Percentiles rank a stretch among this genome's conserved stretches.
These are phyloP conservation scores for Cutaneotrichosporon arboriforme DNA, from an alignment of 1,284 basidiomycete species.

Conservation along the genomic window DNA sequence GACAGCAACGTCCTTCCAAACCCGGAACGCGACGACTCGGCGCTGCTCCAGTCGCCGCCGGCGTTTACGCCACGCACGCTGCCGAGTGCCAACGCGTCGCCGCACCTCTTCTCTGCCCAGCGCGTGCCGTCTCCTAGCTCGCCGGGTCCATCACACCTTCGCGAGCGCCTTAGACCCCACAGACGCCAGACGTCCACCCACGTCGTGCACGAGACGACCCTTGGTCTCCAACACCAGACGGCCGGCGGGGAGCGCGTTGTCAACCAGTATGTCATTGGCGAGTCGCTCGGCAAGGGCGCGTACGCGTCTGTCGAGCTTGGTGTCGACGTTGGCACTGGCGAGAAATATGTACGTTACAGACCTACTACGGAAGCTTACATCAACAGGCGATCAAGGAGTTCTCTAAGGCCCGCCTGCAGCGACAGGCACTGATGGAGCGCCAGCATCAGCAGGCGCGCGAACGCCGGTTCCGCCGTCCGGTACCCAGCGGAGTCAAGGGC, in stretches of 20 bases:
- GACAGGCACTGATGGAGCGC: conserved; percentile 35
- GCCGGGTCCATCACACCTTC: background rate
- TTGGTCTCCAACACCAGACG: conserved; percentile 36
- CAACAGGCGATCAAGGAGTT: conserved; percentile 49
- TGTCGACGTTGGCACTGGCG: conserved; percentile 43
- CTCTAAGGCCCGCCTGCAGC: conserved; percentile 45
- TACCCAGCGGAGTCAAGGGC: background rate
- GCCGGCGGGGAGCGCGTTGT: conserved; percentile 43
- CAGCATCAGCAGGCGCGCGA: conserved; percentile 16
- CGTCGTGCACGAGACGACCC: conserved; percentile 44
- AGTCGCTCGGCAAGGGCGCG: conserved; percentile 45
- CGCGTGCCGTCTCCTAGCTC: conserved; percentile 1
- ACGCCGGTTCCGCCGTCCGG: conserved; percentile 8
- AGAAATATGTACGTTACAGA: conserved; percentile 44
- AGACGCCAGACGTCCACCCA: conserved; percentile 39
- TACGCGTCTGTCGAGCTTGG: conserved; percentile 47
- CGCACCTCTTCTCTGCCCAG: background rate
- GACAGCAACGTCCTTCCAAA: background rate
- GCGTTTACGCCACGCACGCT: background rate
- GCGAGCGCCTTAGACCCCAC: conserved; percentile 11
- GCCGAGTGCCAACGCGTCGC: background rate
- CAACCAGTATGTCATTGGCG: conserved; percentile 48
- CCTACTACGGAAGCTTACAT: background rate
- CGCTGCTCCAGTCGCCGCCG: conserved; percentile 2
- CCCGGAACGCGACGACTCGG: conserved; percentile 5